These are phyloP conservation scores for Sporisorium reilianum DNA, from an alignment of 1,284 basidiomycete genomes.

Conservation along the genomic window DNA sequence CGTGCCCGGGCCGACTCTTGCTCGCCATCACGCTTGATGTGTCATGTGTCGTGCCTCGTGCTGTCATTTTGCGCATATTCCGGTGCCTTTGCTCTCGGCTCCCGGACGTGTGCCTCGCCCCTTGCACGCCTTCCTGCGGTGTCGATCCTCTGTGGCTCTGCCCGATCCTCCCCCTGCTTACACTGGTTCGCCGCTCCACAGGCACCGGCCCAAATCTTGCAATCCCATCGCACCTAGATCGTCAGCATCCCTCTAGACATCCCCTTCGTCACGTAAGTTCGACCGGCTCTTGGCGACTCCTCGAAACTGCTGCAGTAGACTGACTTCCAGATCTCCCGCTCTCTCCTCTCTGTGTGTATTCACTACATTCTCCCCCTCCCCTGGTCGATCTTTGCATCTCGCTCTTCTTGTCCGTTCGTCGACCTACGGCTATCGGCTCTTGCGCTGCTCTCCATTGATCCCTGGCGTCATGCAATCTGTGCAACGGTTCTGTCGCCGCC, in stretches of 20 bases:
- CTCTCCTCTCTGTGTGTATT: background rate
- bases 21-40: background rate
- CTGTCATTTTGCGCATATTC: conserved; percentile 31
- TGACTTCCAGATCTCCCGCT: background rate
- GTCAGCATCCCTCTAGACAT: conserved; percentile 10
- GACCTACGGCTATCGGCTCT: background rate
- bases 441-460: background rate
- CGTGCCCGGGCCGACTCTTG: background rate
- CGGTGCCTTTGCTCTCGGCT: conserved; percentile 3
- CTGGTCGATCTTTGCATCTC: background rate
- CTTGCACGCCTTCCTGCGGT: conserved; percentile 12
- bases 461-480: conserved; percentile 3
- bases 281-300: background rate
- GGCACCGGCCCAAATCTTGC: conserved; percentile 15
- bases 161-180: background rate
- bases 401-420: background rate
- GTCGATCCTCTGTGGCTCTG: conserved; percentile 11
- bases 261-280: conserved; percentile 15
- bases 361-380: conserved; percentile 1
- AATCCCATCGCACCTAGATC: conserved; percentile 14
- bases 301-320: background rate
- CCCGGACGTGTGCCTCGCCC: conserved; percentile 20
- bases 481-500: conserved; percentile 3
- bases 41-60: conserved; percentile 6
- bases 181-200: background rate